Evolutionary conservation across 208 protist genomes (phyloP), one percentile per base, ranked within the genome.

Genomic region (Leishmania lainsoni): DNA sequence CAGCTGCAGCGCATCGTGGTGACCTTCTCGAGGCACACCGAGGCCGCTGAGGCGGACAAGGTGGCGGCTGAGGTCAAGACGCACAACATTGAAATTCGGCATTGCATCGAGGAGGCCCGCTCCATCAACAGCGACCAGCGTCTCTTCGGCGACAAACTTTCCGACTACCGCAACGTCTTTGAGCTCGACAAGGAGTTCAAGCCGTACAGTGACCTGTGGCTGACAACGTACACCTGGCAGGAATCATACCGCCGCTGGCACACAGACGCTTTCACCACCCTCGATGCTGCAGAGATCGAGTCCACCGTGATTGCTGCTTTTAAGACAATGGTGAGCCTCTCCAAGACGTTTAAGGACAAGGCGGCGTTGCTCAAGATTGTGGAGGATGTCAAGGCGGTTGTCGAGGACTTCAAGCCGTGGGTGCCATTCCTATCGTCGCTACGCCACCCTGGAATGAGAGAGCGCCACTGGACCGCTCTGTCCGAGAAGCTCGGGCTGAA

Each of bases 171-270:
- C 56, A 94, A 97, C 82, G 93, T 99, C 14, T 92, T 95, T 77
- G 92, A 97, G 80, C 89, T 99, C 14, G 91, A 95, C 77, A 99
- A 99, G 87, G 95, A 99, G 81, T 99, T 99, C 85, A 98, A 99
- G 91, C 98, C 98, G 35, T 99, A 98, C 81, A 96, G 96, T 77
- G 93, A 98, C 66, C 88, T 99, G 51, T 99, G 98, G 98, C 86
- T 98, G 70, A 99, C 98, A 2, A 95, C 98, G 17, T 95, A 96
- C 87, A 92, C 95, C 16, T 99, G 98, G 98, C 90, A 96, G 80
- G 92, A 98, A 78, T 98, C 91, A 76, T 93, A 98, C 75, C 86
- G 97, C 51, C 86, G 92, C 78, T 99, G 98, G 98, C 91, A 98
- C 90, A 90, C 89, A n/a, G 97, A 98, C 69, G 91, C 96, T 42